Base-by-base conservation (phyloP, 1,284 basidiomycete genomes). In the Rugosomyces carneus region DNA sequence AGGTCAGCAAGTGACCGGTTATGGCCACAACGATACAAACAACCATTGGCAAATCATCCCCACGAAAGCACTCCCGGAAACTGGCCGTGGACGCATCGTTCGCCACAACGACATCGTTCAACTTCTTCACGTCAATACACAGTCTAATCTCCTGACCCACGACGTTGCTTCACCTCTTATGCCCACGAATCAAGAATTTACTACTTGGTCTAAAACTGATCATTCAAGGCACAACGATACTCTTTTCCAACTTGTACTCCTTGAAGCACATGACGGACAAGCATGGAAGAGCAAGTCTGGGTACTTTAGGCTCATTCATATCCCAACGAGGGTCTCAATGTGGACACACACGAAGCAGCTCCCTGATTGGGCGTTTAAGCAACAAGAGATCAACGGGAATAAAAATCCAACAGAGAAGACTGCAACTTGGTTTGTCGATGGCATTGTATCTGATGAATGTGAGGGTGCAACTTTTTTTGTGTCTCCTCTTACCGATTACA, bases 1-100 rank as follows among this genome's bases (percentile, higher is more conserved):
- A 89, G 88, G 92, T 52, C 96, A 98, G 69, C 96, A 99, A 65
- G 96, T 99, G 24, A 99, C 96, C n/a, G 95, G 89, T 36, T 98
- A 98, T 67, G 89, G 83, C 0, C 86, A 93, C 65, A 83, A 89
- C 46, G 93, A 96, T 64, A 80, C 81, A 51, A 98, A 99, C 75
- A 99, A 98, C 69, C 59, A 88, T 59, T 99, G 96, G 96, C 86
- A 93, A 65, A 78, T 99, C 53, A 75, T 98, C 47, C 94, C 96
- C 1, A 96, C 93, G 23, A 92, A 89, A 60, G 85, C 92, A 10
- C 76, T 97, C 42, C 94, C 89, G 5, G 87, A 92, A 54, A 84
- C 83, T 49, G 93, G 93, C 18, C 84, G 89, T 21, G 93, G 89
- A 16, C 85, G 93, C 39, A 78, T 91, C 48, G 90, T 98, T 34